Evolutionary conservation across 208 protist species (phyloP), one percentile per base, ranked within the genome.

Genomic region (Trypanosoma cruzi): DNA sequence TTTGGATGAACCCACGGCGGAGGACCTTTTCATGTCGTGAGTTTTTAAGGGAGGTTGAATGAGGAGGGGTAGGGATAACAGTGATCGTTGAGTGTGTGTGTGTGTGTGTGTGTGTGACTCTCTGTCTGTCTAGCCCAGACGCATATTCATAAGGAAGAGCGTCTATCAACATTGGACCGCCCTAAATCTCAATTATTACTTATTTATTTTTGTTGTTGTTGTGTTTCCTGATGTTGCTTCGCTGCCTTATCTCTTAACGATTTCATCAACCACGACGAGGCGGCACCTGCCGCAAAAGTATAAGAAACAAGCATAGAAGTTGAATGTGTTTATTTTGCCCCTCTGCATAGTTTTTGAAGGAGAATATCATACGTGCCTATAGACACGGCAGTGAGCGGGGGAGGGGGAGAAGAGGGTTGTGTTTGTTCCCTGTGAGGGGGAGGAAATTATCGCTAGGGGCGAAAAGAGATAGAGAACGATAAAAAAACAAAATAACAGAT

Each of bases 21-120:
- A 66, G 36, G 67, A 73, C 28, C 29, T 73, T 1, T 73, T 73
- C 46, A 34, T 14, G 8, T 66, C 31, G 18, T 66, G 42, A 64
- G 8, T 6, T 22, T 28, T 37, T 7, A 50, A 53, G n/a, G 20
- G 16, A 37, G 54, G 34, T 3, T 46, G 40, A 53, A 64, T 8
- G n/a, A 22, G 49, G 54, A 66, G 28, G 14, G 32, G 50, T 20
- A 46, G 32, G 14, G 48, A n/a, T n/a, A n/a, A n/a, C n/a, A n/a
- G n/a, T n/a, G n/a, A n/a, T n/a, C n/a, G n/a, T n/a, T n/a, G n/a
- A n/a, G n/a, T n/a, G n/a, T n/a, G n/a, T n/a, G n/a, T n/a, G n/a
- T n/a, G n/a, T n/a, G n/a, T n/a, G n/a, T n/a, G n/a, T n/a, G n/a
- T n/a, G n/a, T n/a, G 34, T 63, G n/a, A 50, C 2, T 31, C 20